Percentiles rank a stretch among this genome's conserved stretches.
These are phyloP conservation scores for Colletotrichum karsti DNA, from an alignment of 2,329 filamentous ascomycete genomes.

Conservation along the genomic window DNA sequence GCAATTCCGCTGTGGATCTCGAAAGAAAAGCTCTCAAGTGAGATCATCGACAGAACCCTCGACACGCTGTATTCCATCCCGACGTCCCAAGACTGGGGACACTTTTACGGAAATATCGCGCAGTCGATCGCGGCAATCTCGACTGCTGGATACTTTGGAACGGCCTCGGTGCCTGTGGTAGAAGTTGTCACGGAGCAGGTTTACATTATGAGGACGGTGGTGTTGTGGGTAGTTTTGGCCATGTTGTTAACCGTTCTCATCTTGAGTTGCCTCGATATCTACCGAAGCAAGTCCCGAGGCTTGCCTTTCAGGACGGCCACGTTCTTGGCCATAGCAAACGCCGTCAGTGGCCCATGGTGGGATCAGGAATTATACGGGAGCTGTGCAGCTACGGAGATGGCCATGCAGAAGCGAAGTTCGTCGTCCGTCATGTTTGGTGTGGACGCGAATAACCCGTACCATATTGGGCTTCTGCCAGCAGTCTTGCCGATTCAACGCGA, in stretches of 20 bases:
- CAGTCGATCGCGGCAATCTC: conserved; percentile 1
- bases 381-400: conserved; percentile 1
- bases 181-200: not conserved
- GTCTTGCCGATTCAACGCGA: conserved; percentile 4
- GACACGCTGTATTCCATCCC: not conserved
- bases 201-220: conserved; percentile 3
- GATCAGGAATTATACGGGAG: conserved; percentile 7
- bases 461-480: not conserved
- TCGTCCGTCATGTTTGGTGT: conserved; percentile 3
- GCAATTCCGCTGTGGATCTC: conserved; percentile 1
- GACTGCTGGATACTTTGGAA: conserved; percentile 7
- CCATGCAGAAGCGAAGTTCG: conserved; percentile 1
- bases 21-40: not conserved
- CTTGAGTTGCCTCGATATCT: conserved; percentile 8
- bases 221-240: not conserved
- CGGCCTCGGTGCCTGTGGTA: not conserved
- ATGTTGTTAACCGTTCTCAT: not conserved
- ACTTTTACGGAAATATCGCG: conserved; percentile 12
- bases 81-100: not conserved
- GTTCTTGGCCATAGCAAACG: conserved; percentile 14
- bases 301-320: conserved; percentile 2
- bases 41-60: conserved; percentile 1
- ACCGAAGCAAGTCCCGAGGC: conserved; percentile 10
- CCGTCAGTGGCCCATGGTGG: conserved; percentile 11
- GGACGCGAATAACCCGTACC: not conserved